Evolutionary conservation across 352 stramenopile species (phyloP), one percentile per base, ranked within the genome.

Genomic region (Phytophthora citrophthora): DNA sequence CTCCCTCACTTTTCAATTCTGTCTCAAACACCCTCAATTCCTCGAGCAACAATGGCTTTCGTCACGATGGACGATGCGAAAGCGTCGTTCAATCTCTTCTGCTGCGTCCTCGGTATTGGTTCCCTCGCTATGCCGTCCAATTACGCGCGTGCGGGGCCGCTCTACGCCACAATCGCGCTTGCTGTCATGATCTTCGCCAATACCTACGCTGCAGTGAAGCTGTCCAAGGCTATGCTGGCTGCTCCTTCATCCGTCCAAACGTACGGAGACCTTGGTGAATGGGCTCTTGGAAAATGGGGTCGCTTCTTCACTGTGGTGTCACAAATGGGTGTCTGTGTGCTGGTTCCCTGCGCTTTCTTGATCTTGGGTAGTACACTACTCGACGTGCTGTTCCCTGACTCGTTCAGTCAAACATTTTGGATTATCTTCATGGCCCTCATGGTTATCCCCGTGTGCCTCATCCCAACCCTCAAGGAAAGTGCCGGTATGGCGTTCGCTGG

Each of bases 81-180:
- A 23, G 34, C 49, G 1, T 53, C 49, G 6, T 61, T 66, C 58
- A 61, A 60, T 32, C 49, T 61, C 12, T 66, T 66, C 39, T 66
- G 58, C 23, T 54, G 40, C 32, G 58, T 66, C n/a, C 16, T 66
- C 5, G 49, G 58, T 24, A 66, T 66, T 16, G 58, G 58, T 15
- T 66, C 58, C 7, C 58, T 66, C 13, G 58, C 27, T n/a, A 66
- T 66, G 58, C 40, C 58, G 16, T 66, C 58, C 40, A 66, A 66
- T 40, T 66, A 36, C 13, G 58, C 58, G 10, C 58, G 58, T 4
- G 49, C 58, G 10, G 49, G 58, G 23, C 58, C 40, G 23, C 8
- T 66, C 1, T 66, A 66, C 49, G 58, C 58, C 12, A 61, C 58
- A 4, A 41, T 61, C 15, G 49, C 58, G 5, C 49, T 66, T 3